Conservation (phyloP, 2,329 filamentous ascomycete genomes). For the Claviceps sp. region DNA sequence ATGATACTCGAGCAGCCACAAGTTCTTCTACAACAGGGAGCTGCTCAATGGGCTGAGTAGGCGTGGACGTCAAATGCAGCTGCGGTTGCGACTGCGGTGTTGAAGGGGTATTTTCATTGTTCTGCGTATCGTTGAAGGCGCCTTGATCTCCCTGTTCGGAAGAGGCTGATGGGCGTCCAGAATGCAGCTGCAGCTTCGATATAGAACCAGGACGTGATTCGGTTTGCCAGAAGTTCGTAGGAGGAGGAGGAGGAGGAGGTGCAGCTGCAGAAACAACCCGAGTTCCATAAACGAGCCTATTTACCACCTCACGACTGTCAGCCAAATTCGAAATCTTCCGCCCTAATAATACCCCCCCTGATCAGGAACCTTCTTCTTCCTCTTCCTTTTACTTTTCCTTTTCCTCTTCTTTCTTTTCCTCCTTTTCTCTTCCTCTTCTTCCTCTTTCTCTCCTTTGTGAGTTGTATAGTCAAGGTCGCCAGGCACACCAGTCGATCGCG, state of each 20-base stretch:
- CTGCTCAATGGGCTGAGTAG: conserved; percentile 23
- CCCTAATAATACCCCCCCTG: neutral
- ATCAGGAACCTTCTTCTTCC: neutral
- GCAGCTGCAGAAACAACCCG: conserved; percentile 39
- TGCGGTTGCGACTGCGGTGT: conserved; percentile 8
- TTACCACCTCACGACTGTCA: neutral
- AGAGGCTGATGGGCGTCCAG: conserved; percentile 29
- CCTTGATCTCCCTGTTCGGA: conserved; percentile 20
- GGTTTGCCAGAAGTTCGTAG: conserved; percentile 32
- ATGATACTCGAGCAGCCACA: conserved; percentile 72
- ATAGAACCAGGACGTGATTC: conserved; percentile 30
- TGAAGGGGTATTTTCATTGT: conserved; percentile 20
- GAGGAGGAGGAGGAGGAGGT: conserved; percentile 29
- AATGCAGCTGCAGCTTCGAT: conserved; percentile 26
- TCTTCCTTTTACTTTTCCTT: neutral
- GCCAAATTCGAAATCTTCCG: neutral
- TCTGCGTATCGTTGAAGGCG: conserved; percentile 17
- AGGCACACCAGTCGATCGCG: neutral
- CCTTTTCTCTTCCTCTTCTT: neutral
- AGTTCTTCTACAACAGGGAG: conserved; percentile 45
- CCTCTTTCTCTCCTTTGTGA: neutral
- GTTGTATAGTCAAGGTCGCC: neutral
- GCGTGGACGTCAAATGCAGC: conserved; percentile 17
- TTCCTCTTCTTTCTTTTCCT: neutral
- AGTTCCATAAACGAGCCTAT: conserved; percentile 53